Percentiles rank a stretch among this genome's conserved stretches.
Conservation (phyloP, 1,139 yeast genomes). For the Scheffersomyces insectosa region DNA sequence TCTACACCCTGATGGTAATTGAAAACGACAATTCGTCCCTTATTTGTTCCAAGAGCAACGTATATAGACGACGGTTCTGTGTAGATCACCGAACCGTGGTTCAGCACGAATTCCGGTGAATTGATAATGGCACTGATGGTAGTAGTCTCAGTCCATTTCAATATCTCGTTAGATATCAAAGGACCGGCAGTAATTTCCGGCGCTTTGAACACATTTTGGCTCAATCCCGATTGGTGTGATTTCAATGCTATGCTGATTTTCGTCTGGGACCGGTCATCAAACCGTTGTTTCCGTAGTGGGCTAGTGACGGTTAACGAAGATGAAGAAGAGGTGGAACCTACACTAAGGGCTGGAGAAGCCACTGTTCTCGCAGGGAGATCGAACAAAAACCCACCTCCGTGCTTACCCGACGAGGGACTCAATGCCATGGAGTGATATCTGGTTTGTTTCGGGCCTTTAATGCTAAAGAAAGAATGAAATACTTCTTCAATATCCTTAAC, state of each 20-base stretch:
- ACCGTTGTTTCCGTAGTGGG: slow-evolving; percentile 21
- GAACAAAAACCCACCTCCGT: slow-evolving; percentile 4
- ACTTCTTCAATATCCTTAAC: too few species aligned
- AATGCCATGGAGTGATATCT: too few species aligned
- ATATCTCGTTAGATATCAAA: slow-evolving; percentile 7
- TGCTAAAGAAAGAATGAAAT: too few species aligned
- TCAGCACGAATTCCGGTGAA: slow-evolving; percentile 23
- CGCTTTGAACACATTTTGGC: background rate
- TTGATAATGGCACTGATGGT: slow-evolving; percentile 21
- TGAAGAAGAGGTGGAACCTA: slow-evolving; percentile 1
- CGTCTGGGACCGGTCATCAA: slow-evolving; percentile 44
- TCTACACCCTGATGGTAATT: slow-evolving; percentile 60
- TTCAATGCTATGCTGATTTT: slow-evolving; percentile 23
- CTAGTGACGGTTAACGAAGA: slow-evolving; percentile 1
- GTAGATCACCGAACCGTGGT: slow-evolving; percentile 52
- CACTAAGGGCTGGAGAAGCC: slow-evolving; percentile 11
- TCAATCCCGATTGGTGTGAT: slow-evolving; percentile 4
- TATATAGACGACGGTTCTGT: slow-evolving; percentile 49
- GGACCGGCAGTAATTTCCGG: background rate
- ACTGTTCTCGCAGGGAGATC: slow-evolving; percentile 13
- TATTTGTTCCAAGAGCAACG: slow-evolving; percentile 63
- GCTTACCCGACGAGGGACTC: too few species aligned
- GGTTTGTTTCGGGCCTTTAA: too few species aligned
- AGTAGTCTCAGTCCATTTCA: slow-evolving; percentile 29
- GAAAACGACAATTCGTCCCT: slow-evolving; percentile 60